Evolutionary conservation across 2,329 filamentous ascomycete genomes (phyloP).

Genomic region (Anisogramma anomala): DNA sequence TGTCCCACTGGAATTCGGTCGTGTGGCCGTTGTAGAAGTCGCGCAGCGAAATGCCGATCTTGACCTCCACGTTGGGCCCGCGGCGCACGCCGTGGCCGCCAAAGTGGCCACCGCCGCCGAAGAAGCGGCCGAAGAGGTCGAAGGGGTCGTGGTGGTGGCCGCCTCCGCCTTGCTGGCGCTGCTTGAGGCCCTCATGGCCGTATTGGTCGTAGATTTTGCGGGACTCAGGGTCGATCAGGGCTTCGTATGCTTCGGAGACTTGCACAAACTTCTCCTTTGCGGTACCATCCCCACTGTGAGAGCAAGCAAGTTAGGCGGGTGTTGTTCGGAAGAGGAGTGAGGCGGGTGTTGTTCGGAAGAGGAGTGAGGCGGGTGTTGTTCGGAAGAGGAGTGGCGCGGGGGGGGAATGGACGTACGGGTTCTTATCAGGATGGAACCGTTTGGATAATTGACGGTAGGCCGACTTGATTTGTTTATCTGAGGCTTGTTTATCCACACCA

Average conservation of each 20-base stretch:
- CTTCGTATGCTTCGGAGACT: slow-evolving; percentile 90
- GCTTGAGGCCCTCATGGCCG: slow-evolving; percentile 80
- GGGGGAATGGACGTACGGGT: slow-evolving; percentile 53
- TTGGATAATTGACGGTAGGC: slow-evolving; percentile 89
- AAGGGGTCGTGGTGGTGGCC: slow-evolving; percentile 71
- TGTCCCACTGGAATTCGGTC: slow-evolving; percentile 82
- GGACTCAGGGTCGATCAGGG: slow-evolving; percentile 65
- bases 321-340: slow-evolving; percentile 6
- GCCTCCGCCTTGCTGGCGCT: slow-evolving; percentile 59
- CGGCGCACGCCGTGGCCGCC: slow-evolving; percentile 59
- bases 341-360: slow-evolving; percentile 5
- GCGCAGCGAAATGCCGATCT: slow-evolving; percentile 63
- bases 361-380: slow-evolving; percentile 2
- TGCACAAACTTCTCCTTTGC: slow-evolving; percentile 88
- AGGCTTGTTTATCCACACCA: slow-evolving; percentile 65
- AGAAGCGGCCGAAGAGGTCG: slow-evolving; percentile 93
- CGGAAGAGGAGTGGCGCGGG: background rate
- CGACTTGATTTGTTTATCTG: slow-evolving; percentile 81
- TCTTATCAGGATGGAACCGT: slow-evolving; percentile 96
- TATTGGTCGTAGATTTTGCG: slow-evolving; percentile 90
- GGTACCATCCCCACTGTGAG: slow-evolving; percentile 55
- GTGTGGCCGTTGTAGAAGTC: slow-evolving; percentile 89
- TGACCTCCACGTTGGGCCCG: slow-evolving; percentile 82
- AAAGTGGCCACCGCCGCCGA: slow-evolving; percentile 81
- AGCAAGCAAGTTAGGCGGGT: slow-evolving; percentile 1